A percentile compares a stretch with the other conserved stretches of the same genome.
Conservation (phyloP, 805 yeast genomes). For the Yarrowia hollandica region DNA sequence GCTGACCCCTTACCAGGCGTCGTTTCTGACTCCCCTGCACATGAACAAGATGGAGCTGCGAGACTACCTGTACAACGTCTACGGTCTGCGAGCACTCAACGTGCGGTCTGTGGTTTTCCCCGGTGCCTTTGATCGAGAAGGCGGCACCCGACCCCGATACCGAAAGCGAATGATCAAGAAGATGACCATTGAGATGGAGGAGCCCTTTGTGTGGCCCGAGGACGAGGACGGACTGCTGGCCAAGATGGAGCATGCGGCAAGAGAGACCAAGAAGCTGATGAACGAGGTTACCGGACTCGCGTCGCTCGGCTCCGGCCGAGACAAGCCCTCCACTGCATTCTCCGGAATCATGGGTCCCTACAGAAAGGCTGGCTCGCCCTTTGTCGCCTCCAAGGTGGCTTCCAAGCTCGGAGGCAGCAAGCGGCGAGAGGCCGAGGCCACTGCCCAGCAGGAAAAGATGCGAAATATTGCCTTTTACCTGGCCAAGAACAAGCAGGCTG, state of each 20-base stretch:
- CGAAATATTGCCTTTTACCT: constrained; percentile 19
- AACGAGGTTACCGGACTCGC: constrained; percentile 50
- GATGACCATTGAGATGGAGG: constrained; percentile 95
- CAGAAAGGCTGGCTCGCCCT: constrained; percentile 63
- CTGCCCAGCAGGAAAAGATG: constrained; percentile 32
- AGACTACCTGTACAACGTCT: constrained; percentile 87
- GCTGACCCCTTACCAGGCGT: constrained; percentile 96
- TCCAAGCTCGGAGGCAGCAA: constrained; percentile 49
- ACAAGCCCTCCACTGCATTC: constrained; percentile 68
- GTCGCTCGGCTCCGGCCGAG: constrained; percentile 59
- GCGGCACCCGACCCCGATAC: constrained; percentile 62
- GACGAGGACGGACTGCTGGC: constrained; percentile 32
- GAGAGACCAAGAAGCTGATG: constrained; percentile 54
- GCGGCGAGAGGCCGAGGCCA: constrained; percentile 42
- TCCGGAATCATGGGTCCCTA: constrained; percentile 68
- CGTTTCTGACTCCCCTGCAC: constrained; percentile 88
- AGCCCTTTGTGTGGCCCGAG: constrained; percentile 94
- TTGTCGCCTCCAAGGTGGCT: constrained; percentile 50
- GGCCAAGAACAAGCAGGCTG: constrained; percentile 22
- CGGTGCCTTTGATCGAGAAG: constrained; percentile 63
- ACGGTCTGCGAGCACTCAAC: constrained; percentile 86
- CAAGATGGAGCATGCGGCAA: constrained; percentile 42
- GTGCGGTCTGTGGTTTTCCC: constrained; percentile 83
- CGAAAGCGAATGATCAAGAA: constrained; percentile 82
- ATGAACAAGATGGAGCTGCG: constrained; percentile 93